Base-by-base conservation (phyloP, 768 basidiomycete genomes). In the Serpula lacrymans region DNA sequence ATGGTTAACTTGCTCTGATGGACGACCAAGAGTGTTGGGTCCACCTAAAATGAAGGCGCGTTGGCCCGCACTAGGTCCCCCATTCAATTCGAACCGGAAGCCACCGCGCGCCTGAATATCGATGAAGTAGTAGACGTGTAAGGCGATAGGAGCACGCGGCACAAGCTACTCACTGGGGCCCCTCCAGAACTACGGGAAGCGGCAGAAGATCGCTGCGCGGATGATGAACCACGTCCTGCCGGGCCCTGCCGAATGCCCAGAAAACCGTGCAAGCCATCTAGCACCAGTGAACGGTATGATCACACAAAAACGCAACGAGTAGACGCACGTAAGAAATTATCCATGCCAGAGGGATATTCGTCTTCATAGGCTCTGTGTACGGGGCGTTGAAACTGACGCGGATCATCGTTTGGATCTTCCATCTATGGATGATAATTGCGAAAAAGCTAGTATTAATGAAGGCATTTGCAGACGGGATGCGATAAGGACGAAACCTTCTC, bases 371-470 rank as follows among this genome's bases (percentile, higher is more conserved):
- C 63, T 21, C 49, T 60, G 30, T 54, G 62, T 18, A 39, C 58
- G 30, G 52, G 63, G 39, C 62, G 63, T 26, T 74, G 72, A 55
- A 84, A 88, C 28, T 72, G 64, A 34, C 88, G 82, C 22, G 88
- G 88, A 65, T 90, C 86, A 53, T 90, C 84, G 36, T 64, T 54
- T 17, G 80, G 68, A 58, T 86, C 75, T 58, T 90, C 88, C 55
- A 90, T 79, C 88, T 90, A 58, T 16, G 17, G 31, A 36, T 38
- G 20, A 30, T 14, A 27, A 26, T 16, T 13, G n/a, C n/a, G n/a
- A n/a, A n/a, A n/a, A n/a, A n/a, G n/a, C n/a, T n/a, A n/a, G n/a
- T n/a, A 17, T 45, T 54, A 18, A 48, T 39, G 23, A 21, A 29
- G 21, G 29, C 11, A 24, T 18, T 12, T 7, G 16, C 22, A 27